Evolutionary conservation across 345 rosid genomes (phyloP), one percentile per base, ranked within the genome.

Genomic region (Geranium rotundifolium): DNA sequence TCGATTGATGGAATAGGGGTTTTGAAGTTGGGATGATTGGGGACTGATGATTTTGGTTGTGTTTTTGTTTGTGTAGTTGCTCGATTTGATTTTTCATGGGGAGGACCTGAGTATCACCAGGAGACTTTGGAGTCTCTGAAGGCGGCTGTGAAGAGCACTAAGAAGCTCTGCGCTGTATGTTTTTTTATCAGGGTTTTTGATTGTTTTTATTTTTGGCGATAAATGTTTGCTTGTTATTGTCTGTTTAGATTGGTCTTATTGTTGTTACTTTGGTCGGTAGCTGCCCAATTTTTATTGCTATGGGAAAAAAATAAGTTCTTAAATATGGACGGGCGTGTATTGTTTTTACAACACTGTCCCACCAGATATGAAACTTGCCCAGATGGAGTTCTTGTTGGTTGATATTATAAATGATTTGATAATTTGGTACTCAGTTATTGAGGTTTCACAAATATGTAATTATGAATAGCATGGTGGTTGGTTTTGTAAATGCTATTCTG

Each of bases 11-110:
- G 15, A 0, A 50, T 20, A 30, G 10, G 64, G 17, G 20, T n/a
- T n/a, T 64, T 54, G 29, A 14, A 20, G 37, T 10, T 10, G 30
- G 23, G 61, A 30, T n/a, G 17, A 55, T n/a, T 0, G 54, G 37
- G 7, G 37, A 7, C 7, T 18, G 29, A 18, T 9, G 4, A 12
- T 31, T 31, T 10, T 59, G 8, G 20, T 17, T 12, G 18, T 15
- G 2, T 8, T 7, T 23, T 31, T 2, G 6, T n/a, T n/a, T 49
- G 39, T 37, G 18, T 64, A 91, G 98, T 86, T 75, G 98, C 98
- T 61, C 69, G 96, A 63, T 93, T 93, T 29, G 95, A 93, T 75
- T 90, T 93, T 75, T 93, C 99, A 3, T 90, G 82, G 97, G 90
- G 91, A 1, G 80, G 83, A 58, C 54, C 84, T 30, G 87, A 78